Percentiles rank a stretch among this genome's conserved stretches.
These are phyloP conservation scores for Penicillium italicum DNA, from an alignment of 2,329 filamentous ascomycete genomes.

Conservation along the genomic window DNA sequence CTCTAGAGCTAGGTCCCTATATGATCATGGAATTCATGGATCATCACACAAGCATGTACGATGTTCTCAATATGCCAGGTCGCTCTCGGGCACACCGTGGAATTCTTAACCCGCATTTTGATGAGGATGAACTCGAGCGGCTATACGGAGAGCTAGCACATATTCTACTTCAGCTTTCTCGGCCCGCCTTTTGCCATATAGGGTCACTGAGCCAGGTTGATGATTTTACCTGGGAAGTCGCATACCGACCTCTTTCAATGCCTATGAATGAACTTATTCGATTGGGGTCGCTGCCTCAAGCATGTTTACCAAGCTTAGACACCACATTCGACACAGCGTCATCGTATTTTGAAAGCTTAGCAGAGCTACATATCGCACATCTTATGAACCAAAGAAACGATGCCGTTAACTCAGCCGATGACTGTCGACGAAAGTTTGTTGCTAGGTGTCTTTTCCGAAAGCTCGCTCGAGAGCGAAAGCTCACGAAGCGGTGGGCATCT, in stretches of 20 bases:
- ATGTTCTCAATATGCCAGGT: conserved; percentile 9
- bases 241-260: background rate
- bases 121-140: conserved; percentile 30
- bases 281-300: background rate
- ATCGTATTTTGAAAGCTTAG: background rate
- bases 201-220: background rate
- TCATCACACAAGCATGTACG: conserved; percentile 1
- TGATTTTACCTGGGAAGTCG: background rate
- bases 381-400: background rate
- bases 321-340: background rate
- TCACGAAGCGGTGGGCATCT: background rate
- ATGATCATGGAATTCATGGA: conserved; percentile 34
- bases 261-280: background rate
- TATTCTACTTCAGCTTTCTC: background rate
- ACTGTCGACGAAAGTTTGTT: background rate
- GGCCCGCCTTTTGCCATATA: background rate
- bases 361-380: background rate
- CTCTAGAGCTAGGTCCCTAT: conserved; percentile 28
- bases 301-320: background rate
- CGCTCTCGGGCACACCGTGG: conserved; percentile 3
- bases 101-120: conserved; percentile 30
- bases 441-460: background rate
- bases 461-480: background rate
- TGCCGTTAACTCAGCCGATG: background rate
- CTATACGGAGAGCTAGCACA: conserved; percentile 16